Evolutionary conservation across 768 basidiomycete species (phyloP), one percentile per base, ranked within the genome.

Genomic region (Gelatoporia subvermispora): DNA sequence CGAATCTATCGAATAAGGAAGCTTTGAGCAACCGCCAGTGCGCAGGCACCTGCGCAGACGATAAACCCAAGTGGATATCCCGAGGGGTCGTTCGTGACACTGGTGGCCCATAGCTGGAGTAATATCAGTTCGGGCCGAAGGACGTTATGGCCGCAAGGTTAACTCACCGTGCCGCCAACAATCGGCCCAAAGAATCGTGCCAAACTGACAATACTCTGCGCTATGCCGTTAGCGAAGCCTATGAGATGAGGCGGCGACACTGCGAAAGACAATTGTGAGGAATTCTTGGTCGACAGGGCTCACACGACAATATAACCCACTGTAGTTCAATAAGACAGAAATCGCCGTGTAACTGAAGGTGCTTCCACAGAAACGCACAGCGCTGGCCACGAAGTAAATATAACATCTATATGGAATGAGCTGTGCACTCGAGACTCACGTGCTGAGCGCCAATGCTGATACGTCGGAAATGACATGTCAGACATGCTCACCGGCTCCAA

Each of bases 171-270:
- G 38, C 90, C 89, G 41, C 89, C 89, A 16, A 91, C 71, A 35
- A 92, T 79, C 18, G 93, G 92, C 18, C 92, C 96, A 34, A 91
- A 60, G 69, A 93, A 96, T 35, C 96, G 80, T 3, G 94, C 91
- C 21, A 95, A 81, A 54, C 91, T 93, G 53, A 95, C 94, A 25
- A 92, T 88, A 60, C 91, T 93, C 67, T 99, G 96, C 0, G 93
- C 96, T 18, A 95, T 82, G 16, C 95, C 96, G 61, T 98, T 99
- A 9, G 95, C 91, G 50, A 91, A 81, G 7, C 93, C 91, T 35
- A 98, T 82, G 8, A 91, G 82, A 35, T 77, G 76, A 1, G 93
- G 92, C 2, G 95, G 93, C 0, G 93, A 91, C 88, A 95, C 90
- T 93, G 50, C 41, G 48, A 40, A 49, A 40, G 48, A 55, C 35